Evolutionary conservation across 371 early-diverging fungal genomes (phyloP).

Genomic region (Mucor ambiguus): DNA sequence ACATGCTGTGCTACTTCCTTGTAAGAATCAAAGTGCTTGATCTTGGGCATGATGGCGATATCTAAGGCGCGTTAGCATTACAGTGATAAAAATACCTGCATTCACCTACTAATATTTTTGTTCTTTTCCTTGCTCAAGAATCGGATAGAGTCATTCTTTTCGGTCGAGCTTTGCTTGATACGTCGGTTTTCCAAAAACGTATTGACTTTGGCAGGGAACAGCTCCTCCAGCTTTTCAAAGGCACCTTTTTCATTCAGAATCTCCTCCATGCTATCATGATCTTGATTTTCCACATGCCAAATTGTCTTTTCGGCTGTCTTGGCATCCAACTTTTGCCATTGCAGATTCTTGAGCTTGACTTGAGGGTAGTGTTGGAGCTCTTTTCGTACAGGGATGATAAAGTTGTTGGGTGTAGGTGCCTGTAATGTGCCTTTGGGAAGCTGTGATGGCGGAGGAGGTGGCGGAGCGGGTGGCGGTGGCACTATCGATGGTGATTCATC

Average conservation of each 20-base stretch:
- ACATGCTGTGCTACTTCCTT: slow-evolving; percentile 25
- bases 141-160: slow-evolving; percentile 28
- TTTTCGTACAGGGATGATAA: slow-evolving; percentile 29
- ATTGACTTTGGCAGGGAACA: slow-evolving; percentile 49
- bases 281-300: slow-evolving; percentile 29
- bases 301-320: slow-evolving; percentile 37
- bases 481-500: not conserved
- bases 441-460: not conserved
- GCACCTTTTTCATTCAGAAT: slow-evolving; percentile 30
- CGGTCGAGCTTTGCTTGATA: slow-evolving; percentile 15
- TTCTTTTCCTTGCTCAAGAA: slow-evolving; percentile 45
- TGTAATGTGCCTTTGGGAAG: not conserved
- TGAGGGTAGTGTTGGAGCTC: slow-evolving; percentile 45
- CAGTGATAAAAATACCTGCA: not conserved
- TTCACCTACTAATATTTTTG: slow-evolving; percentile 41
- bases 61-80: slow-evolving; percentile 11
- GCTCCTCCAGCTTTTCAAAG: slow-evolving; percentile 39
- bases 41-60: slow-evolving; percentile 32
- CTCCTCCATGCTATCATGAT: slow-evolving; percentile 37
- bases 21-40: slow-evolving; percentile 23
- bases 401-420: not conserved
- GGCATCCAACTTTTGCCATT: slow-evolving; percentile 50
- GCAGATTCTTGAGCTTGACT: slow-evolving; percentile 45
- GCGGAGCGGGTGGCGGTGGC: slow-evolving; percentile 14
- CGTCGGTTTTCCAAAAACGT: slow-evolving; percentile 36